A percentile compares a stretch with the other conserved stretches of the same genome.
Conservation (phyloP, 2,329 filamentous ascomycete genomes). For the Sclerotinia glacialis region DNA sequence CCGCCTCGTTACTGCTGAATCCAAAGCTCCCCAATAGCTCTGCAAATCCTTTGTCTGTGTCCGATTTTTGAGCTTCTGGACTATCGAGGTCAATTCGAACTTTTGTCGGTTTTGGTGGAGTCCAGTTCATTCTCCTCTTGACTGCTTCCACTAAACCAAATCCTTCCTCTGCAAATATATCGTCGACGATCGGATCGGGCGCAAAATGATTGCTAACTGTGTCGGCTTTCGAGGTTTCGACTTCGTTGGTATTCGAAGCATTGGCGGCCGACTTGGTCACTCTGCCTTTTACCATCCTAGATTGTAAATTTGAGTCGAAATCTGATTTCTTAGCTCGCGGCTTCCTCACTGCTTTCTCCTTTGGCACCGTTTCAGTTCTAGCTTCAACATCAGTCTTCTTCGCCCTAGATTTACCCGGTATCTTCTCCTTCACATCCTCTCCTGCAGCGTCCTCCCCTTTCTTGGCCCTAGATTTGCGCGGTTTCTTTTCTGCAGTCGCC, state of each 20-base stretch:
- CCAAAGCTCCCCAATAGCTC: constrained; percentile 44
- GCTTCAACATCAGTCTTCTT: constrained; percentile 31
- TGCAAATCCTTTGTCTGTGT: constrained; percentile 35
- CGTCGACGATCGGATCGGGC: not conserved
- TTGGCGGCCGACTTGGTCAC: constrained; percentile 40
- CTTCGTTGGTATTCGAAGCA: constrained; percentile 27
- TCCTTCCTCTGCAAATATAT: constrained; percentile 22
- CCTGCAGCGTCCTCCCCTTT: constrained; percentile 24
- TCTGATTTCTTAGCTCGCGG: constrained; percentile 31
- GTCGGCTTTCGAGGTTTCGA: constrained; percentile 24
- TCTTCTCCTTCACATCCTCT: constrained; percentile 28
- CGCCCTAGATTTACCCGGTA: constrained; percentile 25
- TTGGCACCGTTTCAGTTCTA: constrained; percentile 16
- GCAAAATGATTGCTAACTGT: constrained; percentile 20
- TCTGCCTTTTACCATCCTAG: constrained; percentile 38
- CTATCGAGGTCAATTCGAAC: not conserved
- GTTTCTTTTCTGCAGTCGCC: constrained; percentile 29
- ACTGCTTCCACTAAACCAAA: constrained; percentile 45
- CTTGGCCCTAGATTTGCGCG: constrained; percentile 29
- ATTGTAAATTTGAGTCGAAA: constrained; percentile 34
- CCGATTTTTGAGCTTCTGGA: constrained; percentile 6
- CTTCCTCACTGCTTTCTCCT: constrained; percentile 24
- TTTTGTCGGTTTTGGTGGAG: constrained; percentile 53
- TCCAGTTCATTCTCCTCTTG: constrained; percentile 62
- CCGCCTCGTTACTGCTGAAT: constrained; percentile 37